Evolutionary conservation across 192 early-diverging fungal genomes (phyloP), one percentile per base, ranked within the genome.

Genomic region (Coemansia sp.): DNA sequence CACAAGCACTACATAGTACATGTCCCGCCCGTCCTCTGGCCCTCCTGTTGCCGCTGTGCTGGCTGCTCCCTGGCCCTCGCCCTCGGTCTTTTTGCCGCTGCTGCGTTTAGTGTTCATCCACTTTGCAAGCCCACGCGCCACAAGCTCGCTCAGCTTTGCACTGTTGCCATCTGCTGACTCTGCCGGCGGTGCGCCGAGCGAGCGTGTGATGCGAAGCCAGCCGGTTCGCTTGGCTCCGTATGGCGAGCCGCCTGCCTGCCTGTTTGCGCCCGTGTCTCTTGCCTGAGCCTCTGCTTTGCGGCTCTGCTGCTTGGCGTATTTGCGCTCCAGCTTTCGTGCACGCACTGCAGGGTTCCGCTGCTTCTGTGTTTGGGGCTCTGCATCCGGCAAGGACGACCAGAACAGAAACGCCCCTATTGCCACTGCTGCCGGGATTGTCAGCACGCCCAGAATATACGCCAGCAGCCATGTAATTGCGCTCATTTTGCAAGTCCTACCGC

Each of bases 1-100:
- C 36, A 88, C 88, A 55, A 96, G 72, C 0, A 92, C 89, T 3
- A 78, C 91, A 66, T 87, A 96, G 55, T 85, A 86, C 20, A 78
- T 71, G 55, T 88, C 84, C 31, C 70, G 64, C 2, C 61, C 52
- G 17, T 27, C 33, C 29, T 74, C 72, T 17, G 58, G 40, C 4
- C n/a, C 47, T n/a, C 41, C 52, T 3, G 59, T 28, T 40, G 79
- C 67, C 19, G n/a, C n/a, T n/a, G 29, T 54, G 23, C 17, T 33
- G 4, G 15, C 11, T 15, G 52, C 15, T 27, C 47, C 47, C 9
- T 29, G 29, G 29, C 52, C 30, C 37, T 65, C 41, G 9, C 52
- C 47, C 6, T 41, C 47, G 1, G 61, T 27, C 28, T 71, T 72
- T 61, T 82, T 82, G 15, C 13, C 61, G 57, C 36, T 57, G 45